Evolutionary conservation across 192 early-diverging fungal genomes (phyloP).

Genomic region (Lunasporangiospora selenospora): DNA sequence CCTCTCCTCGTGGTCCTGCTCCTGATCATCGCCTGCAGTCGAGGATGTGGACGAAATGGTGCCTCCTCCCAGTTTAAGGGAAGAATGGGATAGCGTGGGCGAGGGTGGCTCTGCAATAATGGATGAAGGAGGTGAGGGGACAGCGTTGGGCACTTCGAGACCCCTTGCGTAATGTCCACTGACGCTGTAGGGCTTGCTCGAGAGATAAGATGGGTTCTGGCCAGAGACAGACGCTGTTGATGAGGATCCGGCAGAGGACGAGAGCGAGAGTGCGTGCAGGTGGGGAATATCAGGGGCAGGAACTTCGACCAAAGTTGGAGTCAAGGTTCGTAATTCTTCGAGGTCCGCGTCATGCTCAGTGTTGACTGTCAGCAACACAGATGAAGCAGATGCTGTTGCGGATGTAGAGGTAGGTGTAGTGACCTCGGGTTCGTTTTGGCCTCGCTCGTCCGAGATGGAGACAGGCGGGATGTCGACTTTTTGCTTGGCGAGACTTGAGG

Average conservation of each 20-base stretch:
- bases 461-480: constrained; percentile 15
- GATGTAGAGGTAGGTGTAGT: constrained; percentile 3
- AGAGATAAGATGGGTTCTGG: constrained; percentile 42
- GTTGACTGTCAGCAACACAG: not conserved
- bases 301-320: constrained; percentile 32
- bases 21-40: constrained; percentile 29
- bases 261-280: constrained; percentile 15
- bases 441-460: constrained; percentile 11
- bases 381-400: constrained; percentile 16
- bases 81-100: constrained; percentile 45
- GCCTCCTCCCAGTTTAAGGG: constrained; percentile 25
- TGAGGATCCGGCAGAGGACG: no score
- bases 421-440: no score
- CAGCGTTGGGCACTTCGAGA: constrained; percentile 19
- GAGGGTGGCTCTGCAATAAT: constrained; percentile 48
- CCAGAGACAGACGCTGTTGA: no score
- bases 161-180: constrained; percentile 32
- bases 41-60: constrained; percentile 37
- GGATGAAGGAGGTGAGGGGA: constrained; percentile 43
- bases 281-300: constrained; percentile 33
- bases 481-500: constrained; percentile 22
- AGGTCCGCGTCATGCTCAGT: constrained; percentile 35
- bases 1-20: constrained; percentile 12
- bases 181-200: constrained; percentile 29
- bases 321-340: constrained; percentile 31